Percentiles rank a stretch among this genome's conserved stretches.
These are phyloP conservation scores for Ustilago shanxiensis DNA, from an alignment of 1,284 basidiomycete genomes.

Conservation along the genomic window DNA sequence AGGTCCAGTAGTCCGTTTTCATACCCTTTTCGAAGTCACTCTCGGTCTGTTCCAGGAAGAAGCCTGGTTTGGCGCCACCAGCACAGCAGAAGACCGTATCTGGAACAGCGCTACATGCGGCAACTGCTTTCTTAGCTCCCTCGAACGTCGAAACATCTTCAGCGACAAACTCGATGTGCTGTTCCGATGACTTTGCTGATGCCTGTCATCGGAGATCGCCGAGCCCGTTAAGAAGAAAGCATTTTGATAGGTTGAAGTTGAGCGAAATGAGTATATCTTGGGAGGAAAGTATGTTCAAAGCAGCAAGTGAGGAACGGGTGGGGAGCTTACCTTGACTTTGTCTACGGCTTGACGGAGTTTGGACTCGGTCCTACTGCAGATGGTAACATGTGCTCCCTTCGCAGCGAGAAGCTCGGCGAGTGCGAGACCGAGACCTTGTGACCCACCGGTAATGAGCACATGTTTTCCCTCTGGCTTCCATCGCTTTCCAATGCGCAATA, in stretches of 20 bases:
- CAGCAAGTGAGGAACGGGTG: no score
- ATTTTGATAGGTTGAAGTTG: no score
- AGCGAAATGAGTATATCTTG: no score
- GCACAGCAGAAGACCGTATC: conserved; percentile 83
- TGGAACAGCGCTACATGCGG: conserved; percentile 72
- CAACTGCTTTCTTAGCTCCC: conserved; percentile 50
- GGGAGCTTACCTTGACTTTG: conserved; percentile 75
- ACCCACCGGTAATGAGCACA: conserved; percentile 81
- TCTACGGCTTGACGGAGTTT: conserved; percentile 76
- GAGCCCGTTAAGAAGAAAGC: background rate
- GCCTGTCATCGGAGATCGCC: conserved; percentile 19
- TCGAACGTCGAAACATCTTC: conserved; percentile 65
- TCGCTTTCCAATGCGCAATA: conserved; percentile 21
- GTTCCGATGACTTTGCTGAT: conserved; percentile 26
- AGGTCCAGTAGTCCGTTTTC: conserved; percentile 73
- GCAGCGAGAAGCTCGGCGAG: conserved; percentile 79
- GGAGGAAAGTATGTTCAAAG: no score
- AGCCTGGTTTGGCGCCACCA: conserved; percentile 77
- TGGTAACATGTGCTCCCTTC: conserved; percentile 82
- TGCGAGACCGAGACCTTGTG: conserved; percentile 81
- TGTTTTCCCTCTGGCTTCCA: conserved; percentile 49
- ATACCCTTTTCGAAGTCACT: conserved; percentile 74
- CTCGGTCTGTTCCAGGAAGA: conserved; percentile 79
- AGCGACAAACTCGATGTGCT: conserved; percentile 47
- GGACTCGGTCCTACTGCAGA: conserved; percentile 80